phyloP scores from a whole-genome alignment of 1,284 basidiomycete species.

The Pisolithus thermaeus region DNA sequence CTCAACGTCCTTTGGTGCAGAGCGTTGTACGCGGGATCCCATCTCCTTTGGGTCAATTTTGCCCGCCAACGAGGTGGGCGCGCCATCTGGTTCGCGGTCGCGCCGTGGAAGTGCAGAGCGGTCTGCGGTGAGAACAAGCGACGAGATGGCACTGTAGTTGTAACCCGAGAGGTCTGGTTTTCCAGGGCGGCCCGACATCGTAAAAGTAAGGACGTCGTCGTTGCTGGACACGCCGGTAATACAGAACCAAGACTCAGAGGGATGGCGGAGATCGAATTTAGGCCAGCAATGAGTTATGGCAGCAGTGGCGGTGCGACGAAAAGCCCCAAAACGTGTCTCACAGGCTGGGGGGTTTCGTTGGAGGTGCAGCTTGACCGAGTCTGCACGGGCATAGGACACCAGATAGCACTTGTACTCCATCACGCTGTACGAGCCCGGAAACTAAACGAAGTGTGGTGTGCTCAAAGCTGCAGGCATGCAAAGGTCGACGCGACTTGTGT shows the following conservation, averaged over 20 bases:
- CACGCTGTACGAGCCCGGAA: too few species aligned
- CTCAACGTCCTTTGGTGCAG: constrained; percentile 87
- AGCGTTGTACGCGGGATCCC: constrained; percentile 85
- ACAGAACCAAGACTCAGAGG: not conserved
- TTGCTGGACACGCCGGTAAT: not conserved
- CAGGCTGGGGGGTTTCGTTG: too few species aligned
- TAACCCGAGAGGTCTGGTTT: constrained; percentile 80
- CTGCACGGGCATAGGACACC: too few species aligned
- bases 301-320: not conserved
- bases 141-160: constrained; percentile 88
- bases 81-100: constrained; percentile 94
- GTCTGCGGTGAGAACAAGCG: constrained; percentile 80
- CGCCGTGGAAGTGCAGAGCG: constrained; percentile 69
- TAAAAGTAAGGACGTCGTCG: not conserved
- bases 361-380: too few species aligned
- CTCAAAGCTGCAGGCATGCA: too few species aligned
- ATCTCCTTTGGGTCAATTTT: constrained; percentile 89
- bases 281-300: not conserved
- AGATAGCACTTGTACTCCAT: too few species aligned
- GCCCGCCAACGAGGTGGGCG: constrained; percentile 89
- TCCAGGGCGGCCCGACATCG: constrained; percentile 42
- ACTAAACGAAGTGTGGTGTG: too few species aligned
- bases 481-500: too few species aligned
- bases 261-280: not conserved
- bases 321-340: too few species aligned